Conservation (phyloP, 768 basidiomycete genomes). For the Amanita inopinata region DNA sequence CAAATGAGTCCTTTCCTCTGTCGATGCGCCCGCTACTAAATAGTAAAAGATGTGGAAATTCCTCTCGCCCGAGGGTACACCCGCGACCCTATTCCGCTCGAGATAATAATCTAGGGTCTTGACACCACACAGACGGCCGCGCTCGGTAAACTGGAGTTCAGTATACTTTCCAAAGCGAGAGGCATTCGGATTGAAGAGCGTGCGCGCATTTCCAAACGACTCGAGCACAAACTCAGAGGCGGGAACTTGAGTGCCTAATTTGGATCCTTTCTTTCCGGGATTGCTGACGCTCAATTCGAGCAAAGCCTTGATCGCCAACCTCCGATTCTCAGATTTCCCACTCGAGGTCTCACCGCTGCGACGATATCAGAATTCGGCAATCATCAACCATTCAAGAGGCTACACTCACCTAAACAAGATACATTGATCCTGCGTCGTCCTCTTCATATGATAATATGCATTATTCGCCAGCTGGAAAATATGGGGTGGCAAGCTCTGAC, state of each 20-base stretch:
- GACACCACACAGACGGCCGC: constrained; percentile 78
- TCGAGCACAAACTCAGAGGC: constrained; percentile 95
- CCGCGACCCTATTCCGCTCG: constrained; percentile 83
- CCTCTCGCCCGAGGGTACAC: constrained; percentile 82
- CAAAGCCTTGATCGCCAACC: constrained; percentile 85
- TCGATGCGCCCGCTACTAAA: constrained; percentile 80
- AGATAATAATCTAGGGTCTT: constrained; percentile 98
- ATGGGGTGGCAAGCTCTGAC: constrained; percentile 54
- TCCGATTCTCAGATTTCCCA: constrained; percentile 87
- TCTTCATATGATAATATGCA: constrained; percentile 92
- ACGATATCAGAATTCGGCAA: no score
- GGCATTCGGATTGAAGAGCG: constrained; percentile 88
- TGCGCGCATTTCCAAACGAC: constrained; percentile 87
- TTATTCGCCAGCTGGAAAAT: constrained; percentile 88
- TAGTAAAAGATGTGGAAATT: constrained; percentile 99
- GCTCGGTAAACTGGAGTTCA: constrained; percentile 92
- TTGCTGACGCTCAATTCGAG: constrained; percentile 85
- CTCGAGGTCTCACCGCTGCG: constrained; percentile 84
- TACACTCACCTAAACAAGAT: constrained; percentile 80
- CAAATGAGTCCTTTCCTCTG: constrained; percentile 84
- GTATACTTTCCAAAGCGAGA: constrained; percentile 98
- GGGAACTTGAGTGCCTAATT: constrained; percentile 78
- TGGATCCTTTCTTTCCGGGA: constrained; percentile 90
- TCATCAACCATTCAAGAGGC: no score
- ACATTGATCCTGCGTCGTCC: constrained; percentile 89